A percentile compares a stretch with the other conserved stretches of the same genome.
Conservation (phyloP, 169 alveolate genomes). For the Amoebophrya sp. region DNA sequence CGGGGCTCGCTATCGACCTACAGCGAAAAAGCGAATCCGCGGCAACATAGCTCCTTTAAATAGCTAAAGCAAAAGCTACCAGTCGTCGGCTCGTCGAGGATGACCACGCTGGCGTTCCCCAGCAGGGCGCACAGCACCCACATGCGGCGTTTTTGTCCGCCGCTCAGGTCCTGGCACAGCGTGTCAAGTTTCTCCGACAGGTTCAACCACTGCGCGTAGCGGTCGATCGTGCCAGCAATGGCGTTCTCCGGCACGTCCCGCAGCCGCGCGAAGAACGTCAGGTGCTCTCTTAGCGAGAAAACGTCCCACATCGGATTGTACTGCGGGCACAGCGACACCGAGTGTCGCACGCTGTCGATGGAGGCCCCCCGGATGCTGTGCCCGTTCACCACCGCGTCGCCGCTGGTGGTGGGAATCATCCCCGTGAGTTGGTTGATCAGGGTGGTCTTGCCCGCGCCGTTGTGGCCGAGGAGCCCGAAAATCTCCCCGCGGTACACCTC, state of each 20-base stretch:
- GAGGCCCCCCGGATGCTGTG: conserved; percentile 39
- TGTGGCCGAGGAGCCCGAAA: conserved; percentile 21
- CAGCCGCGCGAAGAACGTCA: neutral
- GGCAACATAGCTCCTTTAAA: no score
- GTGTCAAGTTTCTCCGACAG: no score
- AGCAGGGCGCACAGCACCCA: conserved; percentile 64
- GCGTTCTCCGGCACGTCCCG: neutral
- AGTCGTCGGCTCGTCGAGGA: conserved; percentile 73
- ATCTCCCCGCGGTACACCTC: no score
- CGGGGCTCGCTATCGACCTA: no score
- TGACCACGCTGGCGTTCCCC: conserved; percentile 50
- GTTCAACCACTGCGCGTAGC: no score
- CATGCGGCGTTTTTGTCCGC: conserved; percentile 49
- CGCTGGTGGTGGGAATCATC: conserved; percentile 47
- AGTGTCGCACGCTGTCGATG: conserved; percentile 36
- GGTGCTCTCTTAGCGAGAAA: conserved; percentile 51
- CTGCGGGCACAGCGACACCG: conserved; percentile 65
- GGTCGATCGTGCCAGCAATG: no score
- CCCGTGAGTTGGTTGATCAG: conserved; percentile 59
- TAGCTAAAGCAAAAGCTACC: no score
- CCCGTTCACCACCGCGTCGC: conserved; percentile 52
- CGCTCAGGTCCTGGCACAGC: conserved; percentile 16
- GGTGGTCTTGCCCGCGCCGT: conserved; percentile 82
- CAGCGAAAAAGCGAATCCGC: no score
- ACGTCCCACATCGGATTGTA: conserved; percentile 52